Evolutionary conservation across 164 flowering plant species (phyloP).

Genomic region (Aristolochia fimbriata): DNA sequence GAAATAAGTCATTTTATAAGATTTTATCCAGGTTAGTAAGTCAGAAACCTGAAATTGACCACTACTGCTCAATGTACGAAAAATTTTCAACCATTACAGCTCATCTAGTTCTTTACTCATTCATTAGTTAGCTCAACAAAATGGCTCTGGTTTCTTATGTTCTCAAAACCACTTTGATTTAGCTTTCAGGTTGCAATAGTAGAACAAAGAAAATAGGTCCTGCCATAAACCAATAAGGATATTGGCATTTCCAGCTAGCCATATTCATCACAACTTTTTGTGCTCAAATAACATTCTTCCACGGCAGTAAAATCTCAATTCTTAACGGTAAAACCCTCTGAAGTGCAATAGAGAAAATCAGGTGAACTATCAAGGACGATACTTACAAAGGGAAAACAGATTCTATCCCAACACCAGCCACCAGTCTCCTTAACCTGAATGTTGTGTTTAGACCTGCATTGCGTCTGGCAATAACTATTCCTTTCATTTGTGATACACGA

Average conservation of each 20-base stretch:
- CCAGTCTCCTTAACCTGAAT: slow-evolving; percentile 76
- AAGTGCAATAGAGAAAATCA: background rate
- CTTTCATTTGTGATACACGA: slow-evolving; percentile 61
- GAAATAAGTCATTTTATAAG: background rate
- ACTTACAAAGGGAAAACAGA: slow-evolving; percentile 84
- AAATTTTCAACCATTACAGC: background rate
- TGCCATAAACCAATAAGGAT: too few relatives aligned
- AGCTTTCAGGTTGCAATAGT: too few relatives aligned
- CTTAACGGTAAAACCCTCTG: background rate
- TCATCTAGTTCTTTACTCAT: background rate
- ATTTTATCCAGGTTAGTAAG: background rate
- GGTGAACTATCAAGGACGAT: background rate
- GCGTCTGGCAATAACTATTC: slow-evolving; percentile 85
- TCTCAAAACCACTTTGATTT: too few relatives aligned
- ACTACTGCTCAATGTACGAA: background rate
- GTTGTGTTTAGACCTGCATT: slow-evolving; percentile 88
- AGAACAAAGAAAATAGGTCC: too few relatives aligned
- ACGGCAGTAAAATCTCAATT: background rate
- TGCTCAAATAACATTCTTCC: background rate
- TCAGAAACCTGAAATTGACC: background rate
- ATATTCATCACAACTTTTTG: too few relatives aligned
- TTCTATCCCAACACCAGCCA: slow-evolving; percentile 88
- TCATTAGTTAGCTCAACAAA: too few relatives aligned
- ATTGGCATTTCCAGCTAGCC: too few relatives aligned
- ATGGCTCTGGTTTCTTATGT: too few relatives aligned